Evolutionary conservation across 192 early-diverging fungal genomes (phyloP), one percentile per base, ranked within the genome.

Genomic region (Paraglomus occultum): DNA sequence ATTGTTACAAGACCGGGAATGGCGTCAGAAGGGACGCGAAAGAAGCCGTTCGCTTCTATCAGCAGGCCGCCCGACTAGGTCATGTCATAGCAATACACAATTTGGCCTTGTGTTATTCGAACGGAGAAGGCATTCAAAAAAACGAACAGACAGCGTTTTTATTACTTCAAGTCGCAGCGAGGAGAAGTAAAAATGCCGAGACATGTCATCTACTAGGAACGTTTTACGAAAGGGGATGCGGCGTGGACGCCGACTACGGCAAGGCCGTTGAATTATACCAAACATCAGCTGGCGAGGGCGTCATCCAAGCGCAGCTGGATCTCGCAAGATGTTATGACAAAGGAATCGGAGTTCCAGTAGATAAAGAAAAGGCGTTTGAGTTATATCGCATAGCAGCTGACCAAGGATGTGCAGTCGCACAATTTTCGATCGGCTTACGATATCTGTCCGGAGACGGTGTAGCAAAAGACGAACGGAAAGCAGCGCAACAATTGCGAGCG

Each of bases 301-400:
- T 76, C 82, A 66, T 94, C 89, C 64, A 92, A 90, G 14, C 80
- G 93, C 31, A 90, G 18, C 80, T 80, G 50, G 83, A 81, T 17
- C 71, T 87, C 46, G 85, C 89, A 31, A 89, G 89, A 59, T 94
- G 91, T 67, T 94, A 89, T 66, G 90, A 88, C 38, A 88, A 92
- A 74, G 91, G 79, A 8, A 84, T 90, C 60, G 91, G 87, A 22
- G 79, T 81, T 8, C 83, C 81, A 22, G 84, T 88, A 74, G 85
- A 90, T 70, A 81, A 84, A 18, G 74, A 62, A 15, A 74, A 78
- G 48, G 91, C 91, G 18, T 83, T 94, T 65, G 61, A 77, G 63
- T 83, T 82, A 80, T 87, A 87, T 40, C 75, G 62, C 9, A 79
- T 76, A 43, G 84, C 85, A 3, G 82, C 80, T 6, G 82, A 80